These are phyloP conservation scores for Pseudocercospora vitis DNA, from an alignment of 2,329 filamentous ascomycete species.

Conservation along the genomic window DNA sequence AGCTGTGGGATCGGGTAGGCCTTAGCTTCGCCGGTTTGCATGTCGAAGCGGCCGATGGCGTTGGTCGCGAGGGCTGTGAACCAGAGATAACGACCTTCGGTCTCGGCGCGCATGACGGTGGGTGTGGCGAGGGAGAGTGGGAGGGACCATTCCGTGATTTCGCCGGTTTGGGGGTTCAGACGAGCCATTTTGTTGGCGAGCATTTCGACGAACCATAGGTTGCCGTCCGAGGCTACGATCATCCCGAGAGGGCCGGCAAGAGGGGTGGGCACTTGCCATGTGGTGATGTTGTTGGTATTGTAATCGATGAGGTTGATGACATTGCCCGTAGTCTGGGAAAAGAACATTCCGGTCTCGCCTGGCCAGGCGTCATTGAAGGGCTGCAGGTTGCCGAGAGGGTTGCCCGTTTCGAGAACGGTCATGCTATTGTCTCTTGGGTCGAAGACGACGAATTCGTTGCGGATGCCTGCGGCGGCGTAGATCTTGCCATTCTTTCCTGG, in stretches of 20 bases:
- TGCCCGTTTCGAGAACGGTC: slow-evolving; percentile 22
- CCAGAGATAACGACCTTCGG: slow-evolving; percentile 26
- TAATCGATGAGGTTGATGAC: slow-evolving; percentile 29
- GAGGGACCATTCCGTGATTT: slow-evolving; percentile 25
- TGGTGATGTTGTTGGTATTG: slow-evolving; percentile 23
- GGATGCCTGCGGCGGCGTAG: slow-evolving; percentile 26
- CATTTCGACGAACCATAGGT: slow-evolving; percentile 29
- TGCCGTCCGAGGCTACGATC: slow-evolving; percentile 24
- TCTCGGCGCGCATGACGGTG: slow-evolving; percentile 29
- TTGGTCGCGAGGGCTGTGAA: slow-evolving; percentile 28
- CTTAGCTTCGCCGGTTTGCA: slow-evolving; percentile 21
- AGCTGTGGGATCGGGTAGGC: slow-evolving; percentile 23
- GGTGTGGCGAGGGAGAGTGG: slow-evolving; percentile 21
- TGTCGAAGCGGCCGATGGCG: slow-evolving; percentile 27
- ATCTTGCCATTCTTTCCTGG: slow-evolving; percentile 28
- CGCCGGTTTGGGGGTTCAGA: slow-evolving; percentile 19
- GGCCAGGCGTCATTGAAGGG: slow-evolving; percentile 30
- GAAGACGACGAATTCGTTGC: slow-evolving; percentile 27
- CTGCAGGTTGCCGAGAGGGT: slow-evolving; percentile 26
- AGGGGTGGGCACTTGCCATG: slow-evolving; percentile 24
- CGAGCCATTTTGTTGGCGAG: slow-evolving; percentile 29
- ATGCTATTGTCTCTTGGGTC: slow-evolving; percentile 22
- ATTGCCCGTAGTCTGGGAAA: slow-evolving; percentile 27
- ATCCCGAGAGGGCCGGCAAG: slow-evolving; percentile 25
- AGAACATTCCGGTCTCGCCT: slow-evolving; percentile 28